These are phyloP conservation scores for Candida corydali DNA, from an alignment of 805 yeast genomes.

Conservation along the genomic window DNA sequence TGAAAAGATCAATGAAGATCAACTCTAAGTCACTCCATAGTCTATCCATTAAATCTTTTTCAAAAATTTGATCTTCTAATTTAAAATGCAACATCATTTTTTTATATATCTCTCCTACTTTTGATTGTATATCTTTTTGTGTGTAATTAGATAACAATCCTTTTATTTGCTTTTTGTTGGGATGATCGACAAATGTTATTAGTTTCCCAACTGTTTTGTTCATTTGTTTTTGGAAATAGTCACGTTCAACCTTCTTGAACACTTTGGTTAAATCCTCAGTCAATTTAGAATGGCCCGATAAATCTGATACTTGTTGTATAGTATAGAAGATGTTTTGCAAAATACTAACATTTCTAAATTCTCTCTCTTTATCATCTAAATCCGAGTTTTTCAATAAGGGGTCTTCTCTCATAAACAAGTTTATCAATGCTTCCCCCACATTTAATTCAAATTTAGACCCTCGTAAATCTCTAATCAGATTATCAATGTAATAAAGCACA, in stretches of 20 bases:
- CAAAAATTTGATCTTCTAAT: slow-evolving; percentile 28
- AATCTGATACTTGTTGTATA: slow-evolving; percentile 24
- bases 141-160: slow-evolving; percentile 56
- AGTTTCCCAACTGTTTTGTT: slow-evolving; percentile 62
- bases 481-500: slow-evolving; percentile 29
- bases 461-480: slow-evolving; percentile 20
- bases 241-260: slow-evolving; percentile 24
- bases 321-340: slow-evolving; percentile 36
- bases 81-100: slow-evolving; percentile 55
- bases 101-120: slow-evolving; percentile 51
- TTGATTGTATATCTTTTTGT: slow-evolving; percentile 50
- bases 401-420: slow-evolving; percentile 36
- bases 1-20: slow-evolving; percentile 52
- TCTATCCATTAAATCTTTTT: slow-evolving; percentile 52
- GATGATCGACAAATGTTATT: slow-evolving; percentile 56
- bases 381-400: slow-evolving; percentile 41
- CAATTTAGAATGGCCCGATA: slow-evolving; percentile 20
- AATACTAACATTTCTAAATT: slow-evolving; percentile 35
- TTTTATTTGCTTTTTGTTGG: slow-evolving; percentile 52
- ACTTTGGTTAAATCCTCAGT: slow-evolving; percentile 20
- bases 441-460: slow-evolving; percentile 16
- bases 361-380: slow-evolving; percentile 41
- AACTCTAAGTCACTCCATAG: slow-evolving; percentile 72
- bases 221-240: slow-evolving; percentile 30
- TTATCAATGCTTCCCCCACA: slow-evolving; percentile 29